These are phyloP conservation scores for Huntiella abstrusa DNA, from an alignment of 2,329 filamentous ascomycete genomes.

Conservation along the genomic window DNA sequence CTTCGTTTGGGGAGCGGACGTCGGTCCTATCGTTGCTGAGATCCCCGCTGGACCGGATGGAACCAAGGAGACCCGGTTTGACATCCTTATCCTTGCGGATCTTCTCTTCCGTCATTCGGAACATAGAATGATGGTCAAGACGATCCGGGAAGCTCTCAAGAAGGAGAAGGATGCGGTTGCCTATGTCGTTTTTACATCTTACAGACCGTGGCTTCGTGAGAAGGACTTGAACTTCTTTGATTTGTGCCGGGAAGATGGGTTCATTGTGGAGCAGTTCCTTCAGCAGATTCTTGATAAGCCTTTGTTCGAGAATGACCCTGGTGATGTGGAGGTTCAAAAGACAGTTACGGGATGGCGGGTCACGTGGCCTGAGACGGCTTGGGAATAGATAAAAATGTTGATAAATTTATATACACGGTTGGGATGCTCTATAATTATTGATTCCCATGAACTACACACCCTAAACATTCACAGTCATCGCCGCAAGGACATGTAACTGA, in stretches of 20 bases:
- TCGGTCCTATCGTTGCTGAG: constrained; percentile 36
- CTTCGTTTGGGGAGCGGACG: constrained; percentile 65
- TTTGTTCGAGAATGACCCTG: constrained; percentile 77
- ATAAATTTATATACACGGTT: neutral
- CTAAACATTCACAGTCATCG: constrained; percentile 39
- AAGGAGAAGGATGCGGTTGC: constrained; percentile 38
- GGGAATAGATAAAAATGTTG: constrained; percentile 1
- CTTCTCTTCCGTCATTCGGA: constrained; percentile 82
- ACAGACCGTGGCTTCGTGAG: constrained; percentile 73
- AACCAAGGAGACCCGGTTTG: constrained; percentile 33
- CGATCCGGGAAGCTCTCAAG: constrained; percentile 48
- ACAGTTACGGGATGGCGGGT: constrained; percentile 68
- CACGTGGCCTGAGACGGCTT: constrained; percentile 35
- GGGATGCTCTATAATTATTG: neutral
- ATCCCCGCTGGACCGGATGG: constrained; percentile 22
- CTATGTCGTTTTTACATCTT: constrained; percentile 85
- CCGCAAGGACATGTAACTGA: constrained; percentile 35
- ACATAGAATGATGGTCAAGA: constrained; percentile 58
- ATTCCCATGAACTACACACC: constrained; percentile 31
- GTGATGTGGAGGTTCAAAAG: constrained; percentile 61
- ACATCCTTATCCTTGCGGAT: constrained; percentile 72
- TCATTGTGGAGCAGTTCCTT: constrained; percentile 60
- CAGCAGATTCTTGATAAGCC: constrained; percentile 70
- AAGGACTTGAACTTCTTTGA: constrained; percentile 81
- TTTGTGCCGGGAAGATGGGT: constrained; percentile 48